Evolutionary conservation across 257 asterid species (phyloP), one percentile per base, ranked within the genome.

Genomic region (Echites panduratus): DNA sequence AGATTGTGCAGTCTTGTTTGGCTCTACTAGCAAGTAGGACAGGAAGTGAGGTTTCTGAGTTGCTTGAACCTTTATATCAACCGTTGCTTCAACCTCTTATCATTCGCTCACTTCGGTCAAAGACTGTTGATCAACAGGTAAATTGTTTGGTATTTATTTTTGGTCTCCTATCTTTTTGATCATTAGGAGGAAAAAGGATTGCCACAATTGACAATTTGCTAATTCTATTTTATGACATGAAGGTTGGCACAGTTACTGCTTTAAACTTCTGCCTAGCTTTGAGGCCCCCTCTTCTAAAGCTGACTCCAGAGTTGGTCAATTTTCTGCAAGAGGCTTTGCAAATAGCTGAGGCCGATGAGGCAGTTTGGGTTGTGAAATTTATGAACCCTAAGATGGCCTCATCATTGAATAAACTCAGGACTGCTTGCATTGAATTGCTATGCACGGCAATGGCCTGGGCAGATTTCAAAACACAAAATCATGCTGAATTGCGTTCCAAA

Each of bases 401-500:
- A 48, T 95, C 98, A 67, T 87, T 92, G 88, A 89, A 89, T 84
- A 95, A 92, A 85, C 92, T 95, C 44, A 92, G 96, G 76, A 95
- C 97, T 71, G 96, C 96, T 80, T 92, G 98, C 83, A 95, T 95
- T 81, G 99, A 95, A 79, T 95, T 95, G 78, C 81, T 95, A 58
- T 95, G 99, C 85, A 95, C 99, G 77, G 98, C 99, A 80, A 95
- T 95, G 99, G 89, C 99, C 61, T 95, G 99, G 99, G 85, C 98
- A n/a, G 99, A 95, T 80, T 92, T 95, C 68, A 95, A 92, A 87
- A 88, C 97, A 71, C 99, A 90, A 80, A 95, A 89, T 80, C 98
- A 95, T 79, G 73, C 96, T 0, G 99, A 95, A 54, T 76, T 92
- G 90, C 96, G 99, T 68, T 88, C 98, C 32, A 95, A 95, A 85